Base-by-base conservation (phyloP, 371 early-diverging fungal genomes). In the Mortierella sp. region DNA sequence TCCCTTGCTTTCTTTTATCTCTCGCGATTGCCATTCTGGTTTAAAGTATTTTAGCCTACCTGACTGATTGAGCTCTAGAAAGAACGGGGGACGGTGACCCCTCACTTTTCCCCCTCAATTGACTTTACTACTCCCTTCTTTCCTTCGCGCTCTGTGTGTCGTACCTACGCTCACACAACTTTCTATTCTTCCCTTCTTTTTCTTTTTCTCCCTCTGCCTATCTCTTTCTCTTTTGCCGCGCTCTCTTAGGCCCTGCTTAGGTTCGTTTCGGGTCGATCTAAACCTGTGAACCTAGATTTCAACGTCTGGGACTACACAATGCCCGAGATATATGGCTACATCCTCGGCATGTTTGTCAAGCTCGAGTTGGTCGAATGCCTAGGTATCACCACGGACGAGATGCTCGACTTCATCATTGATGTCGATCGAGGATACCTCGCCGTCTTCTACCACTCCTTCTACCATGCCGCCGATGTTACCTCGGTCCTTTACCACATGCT, bases 361-460 rank as follows among this genome's bases (percentile, higher is more conserved):
- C 82, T 93, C 28, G 94, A 91, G 34, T 84, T 95, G 26, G 89
- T 92, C 74, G 83, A 90, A 16, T 88, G 91, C 26, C 88, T 96
- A 28, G 91, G 90, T 50, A 90, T 94, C 68, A 87, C 90, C n/a
- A 88, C 92, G 14, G 92, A 91, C 48, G 92, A 92, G 75, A 88
- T 97, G 77, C 92, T 97, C 19, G 96, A 96, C 77, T 97, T 97
- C 79, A 88, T 95, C 47, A 88, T 96, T 31, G 96, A 95, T 79
- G 94, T 97, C n/a, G 96, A 96, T 76, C 84, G 90, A 42, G 95
- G 95, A 47, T 97, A 97, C 86, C 88, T 90, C 14, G 89, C 91
- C 14, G 96, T 95, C 76, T 96, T 97, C 11, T 98, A 98, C 80
- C 98, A 98, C 83, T 95, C 95, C 7, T 97, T 97, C 79, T 92